A percentile compares a stretch with the other conserved stretches of the same genome.
Conservation (phyloP, 169 alveolate species). For the Fabrea salina region DNA sequence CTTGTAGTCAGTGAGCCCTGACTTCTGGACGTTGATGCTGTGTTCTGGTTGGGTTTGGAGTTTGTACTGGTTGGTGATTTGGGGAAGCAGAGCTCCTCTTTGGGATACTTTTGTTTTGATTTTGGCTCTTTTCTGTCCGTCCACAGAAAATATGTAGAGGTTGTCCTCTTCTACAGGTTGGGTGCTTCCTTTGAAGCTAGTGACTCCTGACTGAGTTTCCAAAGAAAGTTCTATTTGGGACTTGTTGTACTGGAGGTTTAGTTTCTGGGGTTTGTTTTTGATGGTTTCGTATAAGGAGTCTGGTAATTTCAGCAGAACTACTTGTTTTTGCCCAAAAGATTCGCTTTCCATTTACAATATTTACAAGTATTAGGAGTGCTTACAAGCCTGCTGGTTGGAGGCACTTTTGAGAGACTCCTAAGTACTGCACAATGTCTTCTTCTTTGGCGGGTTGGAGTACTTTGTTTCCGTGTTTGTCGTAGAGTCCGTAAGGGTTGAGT, state of each 20-base stretch:
- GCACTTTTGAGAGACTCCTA: too few relatives aligned
- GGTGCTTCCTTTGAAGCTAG: background rate
- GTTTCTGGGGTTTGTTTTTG: background rate
- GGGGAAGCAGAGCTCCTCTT: background rate
- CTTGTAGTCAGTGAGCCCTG: background rate
- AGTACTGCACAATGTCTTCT: background rate
- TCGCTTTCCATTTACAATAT: background rate
- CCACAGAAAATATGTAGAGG: background rate
- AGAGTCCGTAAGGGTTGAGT: background rate
- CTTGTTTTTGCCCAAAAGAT: background rate
- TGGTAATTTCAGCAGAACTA: background rate
- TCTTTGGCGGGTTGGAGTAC: background rate
- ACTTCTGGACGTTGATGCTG: background rate
- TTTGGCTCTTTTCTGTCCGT: background rate
- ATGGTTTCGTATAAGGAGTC: background rate
- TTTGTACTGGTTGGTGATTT: background rate
- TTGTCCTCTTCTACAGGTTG: background rate
- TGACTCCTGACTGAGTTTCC: background rate
- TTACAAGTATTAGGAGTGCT: too few relatives aligned
- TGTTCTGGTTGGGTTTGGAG: background rate
- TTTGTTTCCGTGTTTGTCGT: background rate
- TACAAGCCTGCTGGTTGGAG: too few relatives aligned
- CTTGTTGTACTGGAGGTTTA: background rate
- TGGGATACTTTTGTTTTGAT: constrained; percentile 3
- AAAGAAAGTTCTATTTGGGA: constrained; percentile 3